Percentiles rank a stretch among this genome's conserved stretches.
These are phyloP conservation scores for Kentomonas sorsogonicus DNA, from an alignment of 208 protist species.

Conservation along the genomic window DNA sequence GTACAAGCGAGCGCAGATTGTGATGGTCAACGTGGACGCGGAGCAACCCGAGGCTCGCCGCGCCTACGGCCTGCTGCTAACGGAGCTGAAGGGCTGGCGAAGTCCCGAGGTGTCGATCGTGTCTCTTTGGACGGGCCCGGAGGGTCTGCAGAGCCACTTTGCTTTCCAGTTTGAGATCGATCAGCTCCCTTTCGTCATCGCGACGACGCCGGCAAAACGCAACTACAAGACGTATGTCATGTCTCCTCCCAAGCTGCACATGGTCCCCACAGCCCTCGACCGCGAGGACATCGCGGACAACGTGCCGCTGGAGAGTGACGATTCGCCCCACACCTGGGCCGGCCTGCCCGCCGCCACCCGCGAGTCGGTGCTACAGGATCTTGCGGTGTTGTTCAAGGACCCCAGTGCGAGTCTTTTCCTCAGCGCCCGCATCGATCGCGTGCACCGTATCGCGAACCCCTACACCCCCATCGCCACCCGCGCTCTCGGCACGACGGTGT, in stretches of 20 bases:
- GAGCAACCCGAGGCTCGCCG: constrained; percentile 29
- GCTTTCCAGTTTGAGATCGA: constrained; percentile 41
- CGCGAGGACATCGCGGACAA: too few species aligned
- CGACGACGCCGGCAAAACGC: constrained; percentile 21
- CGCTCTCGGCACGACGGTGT: constrained; percentile 19
- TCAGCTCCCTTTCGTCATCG: constrained; percentile 66
- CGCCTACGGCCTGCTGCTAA: constrained; percentile 29
- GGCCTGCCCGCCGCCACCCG: too few species aligned
- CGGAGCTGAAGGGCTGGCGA: constrained; percentile 29
- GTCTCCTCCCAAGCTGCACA: too few species aligned
- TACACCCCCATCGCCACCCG: constrained; percentile 28
- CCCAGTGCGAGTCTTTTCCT: constrained; percentile 55
- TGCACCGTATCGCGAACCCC: constrained; percentile 39
- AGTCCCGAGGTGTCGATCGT: constrained; percentile 68
- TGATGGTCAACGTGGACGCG: constrained; percentile 77
- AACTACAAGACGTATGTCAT: constrained; percentile 14
- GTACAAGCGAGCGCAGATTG: constrained; percentile 70
- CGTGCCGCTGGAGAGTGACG: too few species aligned
- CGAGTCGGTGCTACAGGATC: constrained; percentile 13
- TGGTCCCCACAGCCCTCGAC: too few species aligned
- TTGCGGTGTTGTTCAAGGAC: constrained; percentile 26
- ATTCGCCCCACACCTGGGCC: too few species aligned
- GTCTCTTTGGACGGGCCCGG: constrained; percentile 64
- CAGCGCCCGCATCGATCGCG: constrained; percentile 34
- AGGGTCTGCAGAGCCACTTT: constrained; percentile 68